Evolutionary conservation across 768 basidiomycete species (phyloP).

Genomic region (Strobilomyces dryophilus): DNA sequence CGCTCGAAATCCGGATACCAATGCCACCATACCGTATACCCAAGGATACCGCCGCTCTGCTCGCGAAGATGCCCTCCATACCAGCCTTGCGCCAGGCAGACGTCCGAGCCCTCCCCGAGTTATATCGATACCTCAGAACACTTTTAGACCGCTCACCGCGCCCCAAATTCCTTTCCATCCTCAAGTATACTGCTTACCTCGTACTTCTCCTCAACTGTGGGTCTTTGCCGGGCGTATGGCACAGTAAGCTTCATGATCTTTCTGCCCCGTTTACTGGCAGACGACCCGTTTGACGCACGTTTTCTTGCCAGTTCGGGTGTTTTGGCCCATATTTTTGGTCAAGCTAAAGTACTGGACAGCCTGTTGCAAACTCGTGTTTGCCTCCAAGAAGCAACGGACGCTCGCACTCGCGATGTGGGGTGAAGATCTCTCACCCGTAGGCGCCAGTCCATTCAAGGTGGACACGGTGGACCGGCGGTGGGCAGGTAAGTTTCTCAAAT

Average conservation of each 20-base stretch:
- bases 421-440: constrained; percentile 49
- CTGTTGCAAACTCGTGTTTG: constrained; percentile 36
- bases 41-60: background rate
- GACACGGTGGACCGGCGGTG: constrained; percentile 40
- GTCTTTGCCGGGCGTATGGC: constrained; percentile 66
- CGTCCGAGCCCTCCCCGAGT: background rate
- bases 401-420: constrained; percentile 41
- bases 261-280: background rate
- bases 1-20: background rate
- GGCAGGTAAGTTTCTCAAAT: constrained; percentile 44
- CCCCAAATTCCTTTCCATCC: constrained; percentile 4
- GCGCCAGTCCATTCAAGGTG: constrained; percentile 50
- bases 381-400: constrained; percentile 29
- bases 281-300: background rate
- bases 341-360: constrained; percentile 33
- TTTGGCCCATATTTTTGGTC: constrained; percentile 41
- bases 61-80: constrained; percentile 15
- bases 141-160: constrained; percentile 5
- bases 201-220: constrained; percentile 56
- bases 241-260: constrained; percentile 44
- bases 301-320: constrained; percentile 44
- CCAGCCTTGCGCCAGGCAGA: background rate
- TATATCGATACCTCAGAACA: constrained; percentile 4
- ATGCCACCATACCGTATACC: constrained; percentile 11
- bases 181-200: constrained; percentile 25